Conservation (phyloP, 805 yeast species). For the Yarrowia sp. region DNA sequence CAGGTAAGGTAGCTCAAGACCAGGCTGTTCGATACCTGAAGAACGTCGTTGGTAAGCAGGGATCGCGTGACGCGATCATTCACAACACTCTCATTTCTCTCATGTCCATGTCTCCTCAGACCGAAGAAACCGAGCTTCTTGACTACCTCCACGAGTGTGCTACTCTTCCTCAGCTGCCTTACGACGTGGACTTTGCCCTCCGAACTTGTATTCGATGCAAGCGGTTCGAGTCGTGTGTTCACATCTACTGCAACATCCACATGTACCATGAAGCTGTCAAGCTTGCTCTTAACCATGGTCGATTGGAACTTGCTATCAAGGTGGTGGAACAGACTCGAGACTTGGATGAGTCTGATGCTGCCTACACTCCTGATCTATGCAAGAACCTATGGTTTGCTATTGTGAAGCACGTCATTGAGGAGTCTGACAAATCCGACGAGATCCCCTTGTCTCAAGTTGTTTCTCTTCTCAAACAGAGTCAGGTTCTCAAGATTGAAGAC, state of each 20-base stretch:
- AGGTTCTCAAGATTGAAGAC: constrained; percentile 69
- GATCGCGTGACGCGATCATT: constrained; percentile 56
- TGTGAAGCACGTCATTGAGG: constrained; percentile 56
- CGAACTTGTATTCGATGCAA: constrained; percentile 70
- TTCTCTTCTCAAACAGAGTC: constrained; percentile 46
- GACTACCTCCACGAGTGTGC: constrained; percentile 57
- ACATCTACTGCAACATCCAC: constrained; percentile 70
- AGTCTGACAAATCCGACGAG: constrained; percentile 47
- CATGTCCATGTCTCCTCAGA: constrained; percentile 58
- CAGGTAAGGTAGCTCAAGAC: constrained; percentile 55
- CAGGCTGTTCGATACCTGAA: constrained; percentile 70
- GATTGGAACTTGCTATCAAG: constrained; percentile 67
- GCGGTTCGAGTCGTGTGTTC: constrained; percentile 70
- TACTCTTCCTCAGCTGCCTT: constrained; percentile 46
- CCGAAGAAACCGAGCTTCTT: constrained; percentile 58
- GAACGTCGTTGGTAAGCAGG: constrained; percentile 57
- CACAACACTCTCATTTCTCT: constrained; percentile 77
- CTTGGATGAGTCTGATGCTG: constrained; percentile 57
- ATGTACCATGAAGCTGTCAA: constrained; percentile 82
- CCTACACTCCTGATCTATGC: constrained; percentile 32
- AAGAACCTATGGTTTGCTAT: constrained; percentile 65
- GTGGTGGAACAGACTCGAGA: constrained; percentile 53
- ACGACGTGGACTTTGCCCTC: constrained; percentile 76
- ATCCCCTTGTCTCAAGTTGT: constrained; percentile 43
- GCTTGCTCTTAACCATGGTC: constrained; percentile 68